Conservation (phyloP, 345 rosid species). For the Euphorbia tirucalli region DNA sequence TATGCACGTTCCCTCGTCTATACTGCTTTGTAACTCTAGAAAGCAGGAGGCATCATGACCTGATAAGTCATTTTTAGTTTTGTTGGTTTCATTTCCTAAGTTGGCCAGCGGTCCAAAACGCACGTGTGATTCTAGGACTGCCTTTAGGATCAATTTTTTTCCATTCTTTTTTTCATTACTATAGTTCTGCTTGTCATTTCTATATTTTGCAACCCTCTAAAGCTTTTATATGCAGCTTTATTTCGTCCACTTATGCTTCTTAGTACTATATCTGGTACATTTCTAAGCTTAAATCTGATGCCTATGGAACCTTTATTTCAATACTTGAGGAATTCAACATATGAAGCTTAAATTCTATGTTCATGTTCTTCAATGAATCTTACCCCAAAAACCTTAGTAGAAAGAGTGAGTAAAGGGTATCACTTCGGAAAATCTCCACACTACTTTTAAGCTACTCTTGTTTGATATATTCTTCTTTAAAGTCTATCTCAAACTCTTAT, state of each 20-base stretch:
- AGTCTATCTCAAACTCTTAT: too few relatives aligned
- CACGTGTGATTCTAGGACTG: background rate
- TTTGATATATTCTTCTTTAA: too few relatives aligned
- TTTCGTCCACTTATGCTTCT: background rate
- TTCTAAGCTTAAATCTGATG: background rate
- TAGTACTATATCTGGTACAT: background rate
- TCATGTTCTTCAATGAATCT: too few relatives aligned
- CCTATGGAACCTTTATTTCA: background rate
- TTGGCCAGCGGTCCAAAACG: background rate
- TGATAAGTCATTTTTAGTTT: background rate
- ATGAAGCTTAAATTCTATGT: too few relatives aligned
- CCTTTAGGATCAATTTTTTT: conserved; percentile 1
- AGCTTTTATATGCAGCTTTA: background rate
- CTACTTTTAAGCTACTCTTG: too few relatives aligned
- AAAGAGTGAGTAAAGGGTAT: too few relatives aligned
- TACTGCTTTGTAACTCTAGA: background rate
- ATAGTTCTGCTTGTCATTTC: background rate
- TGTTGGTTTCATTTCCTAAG: background rate
- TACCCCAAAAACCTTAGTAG: too few relatives aligned
- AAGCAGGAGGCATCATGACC: background rate
- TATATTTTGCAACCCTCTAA: background rate
- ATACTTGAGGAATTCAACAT: background rate
- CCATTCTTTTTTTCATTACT: background rate
- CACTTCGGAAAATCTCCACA: too few relatives aligned
- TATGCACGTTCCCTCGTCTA: background rate